Evolutionary conservation across 225 moss, liverwort and hornwort species (phyloP).

Genomic region (Climacium dendroides): DNA sequence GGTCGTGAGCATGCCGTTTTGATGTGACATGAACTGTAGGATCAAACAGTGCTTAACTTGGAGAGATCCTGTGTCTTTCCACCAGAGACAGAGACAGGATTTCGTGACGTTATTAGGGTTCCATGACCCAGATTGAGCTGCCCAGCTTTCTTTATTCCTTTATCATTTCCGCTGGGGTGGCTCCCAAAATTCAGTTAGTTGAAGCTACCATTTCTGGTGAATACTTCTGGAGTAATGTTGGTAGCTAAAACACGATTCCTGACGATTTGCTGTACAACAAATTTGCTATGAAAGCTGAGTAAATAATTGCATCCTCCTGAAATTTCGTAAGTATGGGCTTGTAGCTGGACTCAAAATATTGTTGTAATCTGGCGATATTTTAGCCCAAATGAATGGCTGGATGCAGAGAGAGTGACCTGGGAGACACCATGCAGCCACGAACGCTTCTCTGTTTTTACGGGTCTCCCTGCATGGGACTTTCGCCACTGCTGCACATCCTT

Average conservation of each 20-base stretch:
- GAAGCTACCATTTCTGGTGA: background rate
- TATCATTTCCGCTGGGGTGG: background rate
- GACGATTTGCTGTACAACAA: background rate
- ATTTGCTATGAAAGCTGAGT: background rate
- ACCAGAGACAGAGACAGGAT: too few relatives aligned
- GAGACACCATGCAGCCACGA: conserved; percentile 19
- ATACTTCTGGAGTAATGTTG: background rate
- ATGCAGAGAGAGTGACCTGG: conserved; percentile 1
- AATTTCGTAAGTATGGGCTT: too few relatives aligned
- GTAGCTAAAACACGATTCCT: background rate
- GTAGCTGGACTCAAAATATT: background rate
- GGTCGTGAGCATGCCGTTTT: background rate
- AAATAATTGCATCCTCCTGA: background rate
- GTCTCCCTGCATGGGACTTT: background rate
- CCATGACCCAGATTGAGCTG: background rate
- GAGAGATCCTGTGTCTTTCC: background rate
- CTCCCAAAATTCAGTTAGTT: background rate
- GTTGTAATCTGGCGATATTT: background rate
- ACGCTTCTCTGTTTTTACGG: background rate
- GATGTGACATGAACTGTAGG: background rate
- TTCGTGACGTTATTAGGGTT: background rate
- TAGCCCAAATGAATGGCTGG: background rate
- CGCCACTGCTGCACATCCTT: background rate
- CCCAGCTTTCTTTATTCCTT: background rate
- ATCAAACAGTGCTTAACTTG: background rate